These are phyloP conservation scores for Hanseniaspora valbyensis DNA, from an alignment of 805 yeast genomes.

Conservation along the genomic window DNA sequence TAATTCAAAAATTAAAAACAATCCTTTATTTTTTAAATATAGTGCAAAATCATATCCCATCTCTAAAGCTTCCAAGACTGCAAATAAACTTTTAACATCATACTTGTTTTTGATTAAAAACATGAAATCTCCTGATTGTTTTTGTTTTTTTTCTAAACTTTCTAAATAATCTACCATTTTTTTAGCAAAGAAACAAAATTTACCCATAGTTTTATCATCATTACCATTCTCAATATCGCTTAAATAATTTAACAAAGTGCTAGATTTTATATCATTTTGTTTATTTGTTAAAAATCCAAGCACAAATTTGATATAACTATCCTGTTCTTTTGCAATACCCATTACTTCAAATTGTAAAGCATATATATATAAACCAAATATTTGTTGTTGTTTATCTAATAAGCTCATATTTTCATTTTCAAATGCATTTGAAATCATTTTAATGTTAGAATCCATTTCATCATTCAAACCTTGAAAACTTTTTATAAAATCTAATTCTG, in stretches of 20 bases:
- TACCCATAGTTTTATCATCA: background rate
- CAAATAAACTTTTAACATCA: background rate
- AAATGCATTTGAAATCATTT: background rate
- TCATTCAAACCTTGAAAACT: background rate
- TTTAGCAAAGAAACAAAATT: background rate
- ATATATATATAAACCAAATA: background rate
- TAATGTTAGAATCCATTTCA: background rate
- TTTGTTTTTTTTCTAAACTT: background rate
- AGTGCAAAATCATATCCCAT: background rate
- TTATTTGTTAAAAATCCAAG: background rate
- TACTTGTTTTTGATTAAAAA: background rate
- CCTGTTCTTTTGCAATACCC: background rate
- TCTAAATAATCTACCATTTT: background rate
- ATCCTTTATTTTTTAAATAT: slow-evolving; percentile 26
- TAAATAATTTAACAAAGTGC: background rate
- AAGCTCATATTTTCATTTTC: background rate
- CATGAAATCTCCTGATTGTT: background rate
- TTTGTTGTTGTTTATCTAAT: background rate
- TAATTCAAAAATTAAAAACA: slow-evolving; percentile 34
- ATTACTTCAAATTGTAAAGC: background rate
- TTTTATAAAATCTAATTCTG: background rate
- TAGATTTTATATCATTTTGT: background rate
- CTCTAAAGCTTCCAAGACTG: background rate
- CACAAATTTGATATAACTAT: background rate
- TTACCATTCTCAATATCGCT: background rate